These are phyloP conservation scores for Metschnikowia santaceciliae DNA, from an alignment of 805 yeast genomes.

Conservation along the genomic window DNA sequence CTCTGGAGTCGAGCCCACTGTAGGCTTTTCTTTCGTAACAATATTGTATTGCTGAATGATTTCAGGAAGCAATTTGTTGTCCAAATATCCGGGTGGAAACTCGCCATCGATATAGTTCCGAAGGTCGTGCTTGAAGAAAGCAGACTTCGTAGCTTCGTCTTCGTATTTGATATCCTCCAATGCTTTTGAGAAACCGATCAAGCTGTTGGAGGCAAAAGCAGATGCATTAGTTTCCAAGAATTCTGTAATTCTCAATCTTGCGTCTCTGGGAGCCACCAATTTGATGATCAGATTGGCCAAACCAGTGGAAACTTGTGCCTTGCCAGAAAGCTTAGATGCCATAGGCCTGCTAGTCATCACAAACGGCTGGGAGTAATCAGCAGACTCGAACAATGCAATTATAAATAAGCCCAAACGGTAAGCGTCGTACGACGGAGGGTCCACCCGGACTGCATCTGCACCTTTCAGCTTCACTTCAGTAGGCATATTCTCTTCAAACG, in stretches of 20 bases:
- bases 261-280: constrained; percentile 29
- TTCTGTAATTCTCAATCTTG: constrained; percentile 28
- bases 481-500: constrained; percentile 37
- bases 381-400: constrained; percentile 41
- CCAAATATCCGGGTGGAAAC: constrained; percentile 52
- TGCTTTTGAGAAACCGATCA: constrained; percentile 51
- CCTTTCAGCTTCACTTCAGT: constrained; percentile 46
- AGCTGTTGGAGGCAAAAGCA: constrained; percentile 35
- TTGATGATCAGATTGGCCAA: constrained; percentile 36
- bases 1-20: constrained; percentile 25
- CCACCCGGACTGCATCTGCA: constrained; percentile 32
- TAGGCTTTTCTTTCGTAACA: constrained; percentile 25
- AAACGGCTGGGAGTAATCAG: constrained; percentile 2
- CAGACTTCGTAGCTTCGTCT: constrained; percentile 50
- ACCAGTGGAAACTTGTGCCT: constrained; percentile 30
- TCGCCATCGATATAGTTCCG: constrained; percentile 21
- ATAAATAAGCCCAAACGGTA: constrained; percentile 59
- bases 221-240: constrained; percentile 24
- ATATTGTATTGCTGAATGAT: constrained; percentile 40
- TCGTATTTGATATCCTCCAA: constrained; percentile 55
- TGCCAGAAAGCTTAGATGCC: constrained; percentile 2
- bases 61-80: constrained; percentile 67
- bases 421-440: constrained; percentile 55
- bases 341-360: background rate
- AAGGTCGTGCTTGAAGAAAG: constrained; percentile 32